Base-by-base conservation (phyloP, 805 yeast genomes). In the Cyberlindnera sargentensis region DNA sequence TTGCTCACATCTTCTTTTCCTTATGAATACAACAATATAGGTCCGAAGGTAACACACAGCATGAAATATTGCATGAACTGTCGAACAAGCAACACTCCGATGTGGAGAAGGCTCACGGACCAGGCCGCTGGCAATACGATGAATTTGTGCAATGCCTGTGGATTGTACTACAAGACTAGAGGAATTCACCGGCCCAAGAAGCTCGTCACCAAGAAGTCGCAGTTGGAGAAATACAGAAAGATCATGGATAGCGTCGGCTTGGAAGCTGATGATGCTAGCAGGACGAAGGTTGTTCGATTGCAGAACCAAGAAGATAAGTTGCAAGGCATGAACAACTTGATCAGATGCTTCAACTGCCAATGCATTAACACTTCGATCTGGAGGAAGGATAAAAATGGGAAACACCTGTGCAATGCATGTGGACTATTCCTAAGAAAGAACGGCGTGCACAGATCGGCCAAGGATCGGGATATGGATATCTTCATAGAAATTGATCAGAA, bases 321-420 rank as follows among this genome's bases (percentile, higher is more conserved):
- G 4, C 44, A 46, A 23, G 31, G 48, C 5, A 40, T 38, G 11
- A 48, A 49, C 29, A 46, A 44, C 3, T 46, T 56, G 25, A 53
- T 54, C 23, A 44, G 46, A 8, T 90, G 98, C 65, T 77, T 88
- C 24, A 90, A 90, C 63, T 90, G 98, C 65, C 80, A 82, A 51
- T 89, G 97, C 2, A 77, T 75, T 47, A 89, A 91, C 30, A 90
- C 98, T 0, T 97, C 98, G 0, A 63, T 90, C 15, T 90, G 98
- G 98, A 71, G 98, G 48, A 72, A 96, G 43, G 88, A 88, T 56
- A 84, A 91, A 0, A 81, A 82, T 43, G 97, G 97, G 1, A 81
- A 84, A 55, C 90, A 95, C 1, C 68, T 90, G 48, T 91, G 98
- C 65, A 90, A 90, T 62, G 98, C 98, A 0, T 90, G 98, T 68